Conservation (phyloP, 78 protist species). For the Dictyostelium firmibasis region DNA sequence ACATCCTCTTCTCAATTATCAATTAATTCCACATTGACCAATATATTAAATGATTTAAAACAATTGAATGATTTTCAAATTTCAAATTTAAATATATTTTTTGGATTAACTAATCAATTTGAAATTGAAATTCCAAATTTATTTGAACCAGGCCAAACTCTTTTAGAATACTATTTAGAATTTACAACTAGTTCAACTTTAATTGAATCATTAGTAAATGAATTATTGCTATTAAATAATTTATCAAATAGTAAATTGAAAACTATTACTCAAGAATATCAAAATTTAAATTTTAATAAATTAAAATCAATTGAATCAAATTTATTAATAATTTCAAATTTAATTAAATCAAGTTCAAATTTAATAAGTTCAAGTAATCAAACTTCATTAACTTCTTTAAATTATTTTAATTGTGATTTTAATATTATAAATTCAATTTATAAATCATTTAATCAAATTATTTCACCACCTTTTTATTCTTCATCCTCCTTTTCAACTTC, state of each 20-base stretch:
- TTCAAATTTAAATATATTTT: background rate
- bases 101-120: background rate
- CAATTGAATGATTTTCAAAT: background rate
- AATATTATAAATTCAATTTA: background rate
- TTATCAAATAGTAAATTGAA: background rate
- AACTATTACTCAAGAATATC: background rate
- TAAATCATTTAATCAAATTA: background rate
- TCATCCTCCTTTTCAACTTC: background rate
- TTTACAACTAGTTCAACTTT: background rate
- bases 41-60: background rate
- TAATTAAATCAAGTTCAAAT: background rate
- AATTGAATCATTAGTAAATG: background rate
- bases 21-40: background rate
- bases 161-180: conserved; percentile 5
- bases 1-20: background rate
- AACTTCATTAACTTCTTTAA: background rate
- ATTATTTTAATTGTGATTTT: background rate
- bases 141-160: background rate
- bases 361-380: background rate
- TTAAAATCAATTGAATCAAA: background rate
- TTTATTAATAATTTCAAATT: background rate
- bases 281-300: background rate
- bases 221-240: background rate
- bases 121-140: background rate
- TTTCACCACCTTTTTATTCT: background rate